phyloP scores from a whole-genome alignment of 192 early-diverging fungal genomes.

The Coemansia sp. region DNA sequence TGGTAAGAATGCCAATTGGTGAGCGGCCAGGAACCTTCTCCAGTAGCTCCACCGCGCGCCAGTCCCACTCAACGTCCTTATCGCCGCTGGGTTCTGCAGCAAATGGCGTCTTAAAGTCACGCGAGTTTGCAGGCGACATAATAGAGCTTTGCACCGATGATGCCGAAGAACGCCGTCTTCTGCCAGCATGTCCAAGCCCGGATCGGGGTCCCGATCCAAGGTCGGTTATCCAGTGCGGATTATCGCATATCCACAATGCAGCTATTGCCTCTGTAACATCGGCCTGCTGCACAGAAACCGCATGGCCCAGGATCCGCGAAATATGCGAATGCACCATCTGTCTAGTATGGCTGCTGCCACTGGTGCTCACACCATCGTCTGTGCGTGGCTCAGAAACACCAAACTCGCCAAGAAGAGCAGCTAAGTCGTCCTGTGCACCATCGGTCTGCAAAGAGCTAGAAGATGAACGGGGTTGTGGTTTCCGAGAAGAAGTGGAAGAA shows the following conservation, averaged over 20 bases:
- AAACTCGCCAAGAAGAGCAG: conserved; percentile 25
- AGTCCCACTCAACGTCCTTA: conserved; percentile 44
- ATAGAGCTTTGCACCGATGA: conserved; percentile 29
- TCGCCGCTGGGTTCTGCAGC: conserved; percentile 7
- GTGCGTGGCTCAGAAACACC: conserved; percentile 11
- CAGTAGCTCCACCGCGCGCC: conserved; percentile 38
- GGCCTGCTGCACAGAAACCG: conserved; percentile 18
- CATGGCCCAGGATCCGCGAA: conserved; percentile 30
- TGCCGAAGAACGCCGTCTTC: conserved; percentile 26
- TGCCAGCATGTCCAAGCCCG: neutral
- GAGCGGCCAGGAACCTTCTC: conserved; percentile 39
- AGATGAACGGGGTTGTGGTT: neutral
- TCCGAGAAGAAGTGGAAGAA: neutral
- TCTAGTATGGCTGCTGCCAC: conserved; percentile 12
- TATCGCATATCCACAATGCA: conserved; percentile 42
- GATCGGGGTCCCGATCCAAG: conserved; percentile 15
- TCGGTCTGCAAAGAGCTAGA: neutral
- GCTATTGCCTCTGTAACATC: conserved; percentile 39
- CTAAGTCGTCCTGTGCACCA: neutral
- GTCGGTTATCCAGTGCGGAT: conserved; percentile 41
- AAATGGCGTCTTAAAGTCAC: neutral
- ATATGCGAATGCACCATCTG: conserved; percentile 26
- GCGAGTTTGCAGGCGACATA: conserved; percentile 1
- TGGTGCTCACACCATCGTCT: neutral
- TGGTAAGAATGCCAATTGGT: conserved; percentile 21